phyloP scores from a whole-genome alignment of 345 rosid species.

The Lenwebbia sp. region DNA sequence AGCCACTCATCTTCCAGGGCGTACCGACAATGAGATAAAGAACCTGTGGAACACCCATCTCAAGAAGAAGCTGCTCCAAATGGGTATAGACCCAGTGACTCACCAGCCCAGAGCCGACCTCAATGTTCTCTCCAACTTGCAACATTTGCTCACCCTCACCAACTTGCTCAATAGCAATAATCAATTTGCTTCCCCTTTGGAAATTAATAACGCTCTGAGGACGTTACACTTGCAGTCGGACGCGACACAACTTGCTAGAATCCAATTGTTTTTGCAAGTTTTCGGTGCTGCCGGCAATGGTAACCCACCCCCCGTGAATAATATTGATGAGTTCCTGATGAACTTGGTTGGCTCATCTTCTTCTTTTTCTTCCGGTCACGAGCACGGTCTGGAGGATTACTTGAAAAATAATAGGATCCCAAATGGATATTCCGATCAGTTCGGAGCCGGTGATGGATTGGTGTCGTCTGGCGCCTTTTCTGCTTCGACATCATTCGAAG shows the following conservation, averaged over 20 bases:
- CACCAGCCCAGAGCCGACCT: constrained; percentile 67
- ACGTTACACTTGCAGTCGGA: neutral
- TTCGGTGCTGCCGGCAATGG: neutral
- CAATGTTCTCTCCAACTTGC: constrained; percentile 36
- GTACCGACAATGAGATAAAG: constrained; percentile 74
- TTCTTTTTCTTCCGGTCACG: neutral
- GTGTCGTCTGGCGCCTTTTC: neutral
- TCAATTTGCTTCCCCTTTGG: neutral
- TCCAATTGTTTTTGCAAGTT: neutral
- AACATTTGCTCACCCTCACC: constrained; percentile 31
- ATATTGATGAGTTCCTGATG: neutral
- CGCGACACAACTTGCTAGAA: neutral
- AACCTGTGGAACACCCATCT: constrained; percentile 81
- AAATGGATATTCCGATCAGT: neutral
- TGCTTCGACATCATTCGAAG: neutral
- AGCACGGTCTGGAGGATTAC: neutral
- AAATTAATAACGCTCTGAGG: neutral
- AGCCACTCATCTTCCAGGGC: constrained; percentile 61
- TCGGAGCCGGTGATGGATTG: neutral
- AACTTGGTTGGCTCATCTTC: neutral
- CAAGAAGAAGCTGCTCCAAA: constrained; percentile 67
- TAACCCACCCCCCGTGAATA: neutral
- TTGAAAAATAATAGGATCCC: neutral
- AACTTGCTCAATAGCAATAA: neutral
- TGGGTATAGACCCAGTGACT: constrained; percentile 78